Evolutionary conservation across 768 basidiomycete species (phyloP), one percentile per base, ranked within the genome.

Genomic region (Pleurotus sapidus): DNA sequence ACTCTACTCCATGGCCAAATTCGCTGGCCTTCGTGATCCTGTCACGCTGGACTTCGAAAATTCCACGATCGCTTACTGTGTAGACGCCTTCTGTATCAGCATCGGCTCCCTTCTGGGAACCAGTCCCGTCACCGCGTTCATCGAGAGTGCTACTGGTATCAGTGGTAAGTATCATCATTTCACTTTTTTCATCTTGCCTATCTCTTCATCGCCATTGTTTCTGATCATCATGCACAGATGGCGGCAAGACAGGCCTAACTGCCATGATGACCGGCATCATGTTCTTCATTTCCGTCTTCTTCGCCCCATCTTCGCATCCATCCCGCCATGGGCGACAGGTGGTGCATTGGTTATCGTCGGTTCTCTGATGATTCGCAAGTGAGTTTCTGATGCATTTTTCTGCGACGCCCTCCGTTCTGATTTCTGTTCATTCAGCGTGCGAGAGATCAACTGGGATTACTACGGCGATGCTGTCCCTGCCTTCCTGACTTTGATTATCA

Each of bases 391-490:
- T 49, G 17, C 46, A 7, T 27, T 23, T 46, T 12, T 38, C 18
- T 18, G 7, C 30, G 50, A 39, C 50, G 11, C 55, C 60, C 37
- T n/a, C 37, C 37, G 17, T 30, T 12, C 45, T 58, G 40, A 61
- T 47, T 42, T 27, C 54, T 37, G 23, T 46, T 15, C 59, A 8
- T 55, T 1, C 48, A 88, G 85, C 63, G 89, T 91, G 18, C 79
- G 84, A 30, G 91, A 91, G 46, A 88, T 95, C 70, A 95, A 95
- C 71, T 95, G 92, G 92, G 79, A 87, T 65, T 95, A 93, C 67
- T 79, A 90, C 18, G 92, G 92, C 6, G 91, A 94, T 65, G 82
- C 88, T n/a, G 83, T 94, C 0, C 92, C 92, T 11, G 91, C 92
- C 0, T 93, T 95, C 78, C 70, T 95, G 48, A 89, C 88, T 0